Evolutionary conservation across 805 yeast species (phyloP).

Genomic region (Starmerella powellii): DNA sequence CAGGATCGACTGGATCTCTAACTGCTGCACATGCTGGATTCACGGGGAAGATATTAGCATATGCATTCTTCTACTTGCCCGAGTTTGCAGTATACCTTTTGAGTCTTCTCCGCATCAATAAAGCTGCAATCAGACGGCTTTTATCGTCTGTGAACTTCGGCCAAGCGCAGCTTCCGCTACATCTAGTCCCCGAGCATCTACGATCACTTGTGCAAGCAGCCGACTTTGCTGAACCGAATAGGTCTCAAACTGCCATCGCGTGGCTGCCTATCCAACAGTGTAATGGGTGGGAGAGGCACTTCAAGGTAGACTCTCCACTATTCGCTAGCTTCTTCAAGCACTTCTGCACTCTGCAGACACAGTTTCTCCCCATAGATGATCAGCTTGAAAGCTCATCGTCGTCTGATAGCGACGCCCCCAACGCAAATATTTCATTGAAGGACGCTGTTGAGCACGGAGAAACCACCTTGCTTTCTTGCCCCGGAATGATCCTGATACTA

Average conservation of each 20-base stretch:
- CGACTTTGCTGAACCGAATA: neutral
- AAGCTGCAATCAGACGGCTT: conserved; percentile 2
- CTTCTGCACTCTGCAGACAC: conserved; percentile 29
- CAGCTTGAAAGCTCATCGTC: conserved; percentile 16
- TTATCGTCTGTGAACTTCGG: no score
- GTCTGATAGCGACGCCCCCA: conserved; percentile 14
- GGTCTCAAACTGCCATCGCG: neutral
- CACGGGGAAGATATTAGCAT: conserved; percentile 59
- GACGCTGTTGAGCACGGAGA: conserved; percentile 2
- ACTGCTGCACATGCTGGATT: conserved; percentile 52
- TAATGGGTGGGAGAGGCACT: conserved; percentile 28
- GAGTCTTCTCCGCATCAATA: conserved; percentile 15
- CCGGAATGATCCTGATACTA: conserved; percentile 27
- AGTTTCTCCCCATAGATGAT: conserved; percentile 19
- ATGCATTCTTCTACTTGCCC: conserved; percentile 44
- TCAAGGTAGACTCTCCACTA: conserved; percentile 29
- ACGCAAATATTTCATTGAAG: neutral
- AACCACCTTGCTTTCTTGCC: conserved; percentile 17
- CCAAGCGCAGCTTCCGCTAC: neutral
- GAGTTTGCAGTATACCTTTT: conserved; percentile 39
- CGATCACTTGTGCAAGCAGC: neutral
- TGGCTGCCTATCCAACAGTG: neutral
- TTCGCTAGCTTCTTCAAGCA: conserved; percentile 35
- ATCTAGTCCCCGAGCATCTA: neutral
- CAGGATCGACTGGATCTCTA: conserved; percentile 38